Base-by-base conservation (phyloP, 2,329 filamentous ascomycete genomes). In the Pseudogymnoascus sp. region DNA sequence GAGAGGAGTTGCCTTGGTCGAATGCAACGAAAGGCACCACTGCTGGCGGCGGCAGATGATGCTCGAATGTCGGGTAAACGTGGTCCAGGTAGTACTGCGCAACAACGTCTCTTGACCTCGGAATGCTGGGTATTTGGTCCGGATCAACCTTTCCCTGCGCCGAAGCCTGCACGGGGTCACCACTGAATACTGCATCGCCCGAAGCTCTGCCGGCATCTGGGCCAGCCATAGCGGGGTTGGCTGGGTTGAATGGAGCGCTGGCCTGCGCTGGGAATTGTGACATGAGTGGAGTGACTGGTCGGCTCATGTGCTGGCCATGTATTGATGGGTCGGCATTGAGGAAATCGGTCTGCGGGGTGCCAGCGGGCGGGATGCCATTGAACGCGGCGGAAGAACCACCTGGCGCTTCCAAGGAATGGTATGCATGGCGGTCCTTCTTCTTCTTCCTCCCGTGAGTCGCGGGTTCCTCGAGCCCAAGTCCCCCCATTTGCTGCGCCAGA, bases 1-100 rank as follows among this genome's bases (percentile, higher is more conserved):
- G 94, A 12, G 94, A 97, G 4, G 94, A 88, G 74, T 97, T 99
- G 69, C 94, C 94, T 75, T 99, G 94, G 70, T 99, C 94, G 70
- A 87, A 90, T n/a, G 92, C 90, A 38, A 97, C 89, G 71, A 94
- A 97, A 2, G 94, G 92, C 21, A 94, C 83, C 4, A 89, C 85
- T 12, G 92, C 90, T 2, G 94, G 92, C 55, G 94, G 94, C 10
- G 94, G 92, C 2, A 96, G 81, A 72, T 96, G 92, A 64, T 90
- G 90, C 76, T 97, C 93, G 78, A 97, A 96, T 3, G 94, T 99
- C 16, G 93, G 92, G 74, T 97, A 97, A 60, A 96, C 82, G 74
- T 96, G 90, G 68, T 82, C 86, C 69, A 95, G 83, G 73, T 93
- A 99, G 77, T 92, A 89, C 67, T 89, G 87, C 67, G 94, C 90